A percentile compares a stretch with the other conserved stretches of the same genome.
These are phyloP conservation scores for Conidiobolus incongruus DNA, from an alignment of 371 early-diverging fungal species.

Conservation along the genomic window DNA sequence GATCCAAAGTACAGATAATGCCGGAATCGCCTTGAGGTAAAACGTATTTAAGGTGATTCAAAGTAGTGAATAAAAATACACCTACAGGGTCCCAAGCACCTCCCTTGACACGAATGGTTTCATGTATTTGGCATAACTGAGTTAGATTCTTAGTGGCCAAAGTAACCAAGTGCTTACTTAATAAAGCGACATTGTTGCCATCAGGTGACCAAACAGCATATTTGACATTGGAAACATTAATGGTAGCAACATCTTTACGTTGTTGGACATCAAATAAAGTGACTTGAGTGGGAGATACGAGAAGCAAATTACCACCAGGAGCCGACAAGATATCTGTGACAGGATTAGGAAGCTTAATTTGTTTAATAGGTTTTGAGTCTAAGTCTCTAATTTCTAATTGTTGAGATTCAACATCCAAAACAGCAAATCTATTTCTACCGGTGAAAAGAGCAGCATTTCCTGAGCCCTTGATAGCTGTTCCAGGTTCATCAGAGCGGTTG, in stretches of 20 bases:
- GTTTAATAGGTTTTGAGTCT: conserved; percentile 69
- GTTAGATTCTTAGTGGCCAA: conserved; percentile 69
- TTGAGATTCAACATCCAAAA: conserved; percentile 46
- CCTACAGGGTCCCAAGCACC: conserved; percentile 86
- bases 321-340: conserved; percentile 71
- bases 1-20: conserved; percentile 86
- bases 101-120: conserved; percentile 93
- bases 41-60: conserved; percentile 96
- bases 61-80: conserved; percentile 88
- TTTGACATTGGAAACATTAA: conserved; percentile 54
- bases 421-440: conserved; percentile 87
- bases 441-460: conserved; percentile 78
- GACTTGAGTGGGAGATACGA: conserved; percentile 65
- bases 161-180: conserved; percentile 81
- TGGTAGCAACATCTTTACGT: conserved; percentile 42
- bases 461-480: conserved; percentile 32
- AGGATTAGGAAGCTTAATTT: conserved; percentile 50
- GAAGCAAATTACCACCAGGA: conserved; percentile 58
- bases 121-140: conserved; percentile 70
- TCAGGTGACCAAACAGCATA: conserved; percentile 82
- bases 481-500: conserved; percentile 34
- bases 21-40: conserved; percentile 83
- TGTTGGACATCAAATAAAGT: conserved; percentile 78
- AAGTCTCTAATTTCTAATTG: conserved; percentile 20
- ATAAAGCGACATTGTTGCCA: conserved; percentile 59